These are phyloP conservation scores for Termitomyces sp. DNA, from an alignment of 768 basidiomycete species.

Conservation along the genomic window DNA sequence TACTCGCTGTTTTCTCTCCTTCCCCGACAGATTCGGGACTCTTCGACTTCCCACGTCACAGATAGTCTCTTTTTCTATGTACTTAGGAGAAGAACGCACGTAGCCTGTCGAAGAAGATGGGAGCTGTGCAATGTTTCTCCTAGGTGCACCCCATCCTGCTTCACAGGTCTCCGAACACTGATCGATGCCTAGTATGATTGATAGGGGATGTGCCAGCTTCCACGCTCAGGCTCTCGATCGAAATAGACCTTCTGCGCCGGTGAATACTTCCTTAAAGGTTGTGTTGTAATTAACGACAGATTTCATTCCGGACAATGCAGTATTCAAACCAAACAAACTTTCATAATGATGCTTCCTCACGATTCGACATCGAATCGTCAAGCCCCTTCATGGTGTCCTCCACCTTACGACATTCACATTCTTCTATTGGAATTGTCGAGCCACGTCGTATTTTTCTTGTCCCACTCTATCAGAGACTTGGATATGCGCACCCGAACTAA, in stretches of 20 bases:
- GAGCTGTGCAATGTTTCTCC: too few relatives aligned
- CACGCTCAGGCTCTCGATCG: too few relatives aligned
- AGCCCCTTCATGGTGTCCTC: background rate
- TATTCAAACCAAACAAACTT: background rate
- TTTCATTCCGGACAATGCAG: background rate
- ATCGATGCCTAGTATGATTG: too few relatives aligned
- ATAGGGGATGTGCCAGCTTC: too few relatives aligned
- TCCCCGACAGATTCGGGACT: background rate
- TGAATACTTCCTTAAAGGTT: too few relatives aligned
- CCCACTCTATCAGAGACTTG: background rate
- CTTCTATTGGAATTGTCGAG: background rate
- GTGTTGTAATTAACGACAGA: background rate
- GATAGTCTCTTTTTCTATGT: too few relatives aligned
- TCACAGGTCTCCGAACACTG: too few relatives aligned
- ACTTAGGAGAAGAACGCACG: background rate
- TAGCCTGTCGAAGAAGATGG: background rate
- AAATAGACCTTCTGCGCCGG: too few relatives aligned
- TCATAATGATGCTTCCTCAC: background rate
- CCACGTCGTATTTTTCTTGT: background rate
- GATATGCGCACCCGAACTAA: background rate
- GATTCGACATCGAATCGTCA: background rate
- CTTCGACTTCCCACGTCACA: background rate
- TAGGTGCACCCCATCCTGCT: too few relatives aligned
- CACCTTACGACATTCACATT: background rate
- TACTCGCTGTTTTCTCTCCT: background rate